Evolutionary conservation across 208 protist genomes (phyloP).

Genomic region (Crithidia brevicula): DNA sequence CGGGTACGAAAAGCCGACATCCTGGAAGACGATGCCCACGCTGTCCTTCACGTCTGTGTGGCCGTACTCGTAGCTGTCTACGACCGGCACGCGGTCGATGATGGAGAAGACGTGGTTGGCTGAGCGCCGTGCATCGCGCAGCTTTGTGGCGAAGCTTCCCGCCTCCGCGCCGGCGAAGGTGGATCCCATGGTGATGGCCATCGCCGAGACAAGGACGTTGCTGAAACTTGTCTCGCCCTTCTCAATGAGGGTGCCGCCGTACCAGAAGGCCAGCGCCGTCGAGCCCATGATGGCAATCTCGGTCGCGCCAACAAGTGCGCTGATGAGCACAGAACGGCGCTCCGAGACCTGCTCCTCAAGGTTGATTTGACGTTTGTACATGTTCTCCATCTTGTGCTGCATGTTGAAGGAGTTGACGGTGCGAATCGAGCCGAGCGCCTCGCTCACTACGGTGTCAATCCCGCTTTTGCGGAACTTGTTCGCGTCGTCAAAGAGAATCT

Average conservation of each 20-base stretch:
- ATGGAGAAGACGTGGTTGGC: constrained; percentile 71
- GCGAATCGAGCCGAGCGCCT: constrained; percentile 70
- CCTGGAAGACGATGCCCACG: constrained; percentile 48
- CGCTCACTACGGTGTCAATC: constrained; percentile 68
- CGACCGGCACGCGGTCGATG: constrained; percentile 71
- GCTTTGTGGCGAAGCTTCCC: constrained; percentile 67
- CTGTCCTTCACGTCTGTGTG: constrained; percentile 44
- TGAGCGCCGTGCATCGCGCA: constrained; percentile 46
- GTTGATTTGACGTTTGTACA: constrained; percentile 36
- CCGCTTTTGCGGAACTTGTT: constrained; percentile 37
- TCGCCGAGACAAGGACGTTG: constrained; percentile 50
- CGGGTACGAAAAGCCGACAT: constrained; percentile 71
- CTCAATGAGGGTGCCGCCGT: constrained; percentile 72
- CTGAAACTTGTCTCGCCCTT: constrained; percentile 73
- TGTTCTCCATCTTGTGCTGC: constrained; percentile 33
- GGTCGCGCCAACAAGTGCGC: constrained; percentile 44
- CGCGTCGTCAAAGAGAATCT: constrained; percentile 46
- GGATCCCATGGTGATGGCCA: constrained; percentile 70
- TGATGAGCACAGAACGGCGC: constrained; percentile 35
- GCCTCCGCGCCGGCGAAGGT: constrained; percentile 63
- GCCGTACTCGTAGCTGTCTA: constrained; percentile 57
- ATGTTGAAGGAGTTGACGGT: constrained; percentile 84
- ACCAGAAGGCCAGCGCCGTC: constrained; percentile 81
- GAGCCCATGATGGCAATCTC: constrained; percentile 62
- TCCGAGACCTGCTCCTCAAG: constrained; percentile 27